Percentiles rank a stretch among this genome's conserved stretches.
Conservation (phyloP, 257 asterid species). For the Asclepias syriaca region DNA sequence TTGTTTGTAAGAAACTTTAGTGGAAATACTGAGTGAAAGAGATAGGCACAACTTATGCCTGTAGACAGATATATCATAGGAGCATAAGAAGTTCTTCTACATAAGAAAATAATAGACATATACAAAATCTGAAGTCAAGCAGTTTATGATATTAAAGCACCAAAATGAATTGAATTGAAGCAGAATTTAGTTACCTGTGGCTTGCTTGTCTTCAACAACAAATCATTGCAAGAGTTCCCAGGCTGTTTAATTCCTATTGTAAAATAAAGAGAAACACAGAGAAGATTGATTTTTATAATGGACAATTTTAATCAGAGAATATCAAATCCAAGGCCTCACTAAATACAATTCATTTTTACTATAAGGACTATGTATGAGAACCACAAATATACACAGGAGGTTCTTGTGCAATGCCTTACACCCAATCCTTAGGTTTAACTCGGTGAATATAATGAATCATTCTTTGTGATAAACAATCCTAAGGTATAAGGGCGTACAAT, state of each 20-base stretch:
- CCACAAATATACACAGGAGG: neutral
- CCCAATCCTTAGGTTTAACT: neutral
- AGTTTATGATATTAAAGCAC: neutral
- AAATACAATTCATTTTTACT: neutral
- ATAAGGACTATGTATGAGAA: neutral
- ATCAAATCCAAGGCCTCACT: neutral
- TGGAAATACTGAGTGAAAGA: neutral
- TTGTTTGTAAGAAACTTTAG: neutral
- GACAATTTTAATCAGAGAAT: neutral
- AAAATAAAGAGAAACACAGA: slow-evolving; percentile 16
- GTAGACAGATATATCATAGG: neutral
- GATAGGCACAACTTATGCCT: neutral
- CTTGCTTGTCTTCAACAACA: slow-evolving; percentile 78
- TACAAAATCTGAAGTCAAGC: neutral
- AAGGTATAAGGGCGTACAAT: neutral
- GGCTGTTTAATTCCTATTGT: slow-evolving; percentile 80
- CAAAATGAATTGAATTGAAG: neutral
- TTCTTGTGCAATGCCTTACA: neutral
- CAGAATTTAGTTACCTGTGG: slow-evolving; percentile 25
- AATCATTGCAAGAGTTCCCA: slow-evolving; percentile 78
- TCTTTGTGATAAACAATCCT: neutral
- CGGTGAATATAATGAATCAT: neutral
- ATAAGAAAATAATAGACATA: neutral
- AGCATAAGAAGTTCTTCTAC: neutral
- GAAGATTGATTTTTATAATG: neutral